Evolutionary conservation across 495 filamentous ascomycete species (phyloP), one percentile per base, ranked within the genome.

Genomic region (Astrothelium subdiscretum): DNA sequence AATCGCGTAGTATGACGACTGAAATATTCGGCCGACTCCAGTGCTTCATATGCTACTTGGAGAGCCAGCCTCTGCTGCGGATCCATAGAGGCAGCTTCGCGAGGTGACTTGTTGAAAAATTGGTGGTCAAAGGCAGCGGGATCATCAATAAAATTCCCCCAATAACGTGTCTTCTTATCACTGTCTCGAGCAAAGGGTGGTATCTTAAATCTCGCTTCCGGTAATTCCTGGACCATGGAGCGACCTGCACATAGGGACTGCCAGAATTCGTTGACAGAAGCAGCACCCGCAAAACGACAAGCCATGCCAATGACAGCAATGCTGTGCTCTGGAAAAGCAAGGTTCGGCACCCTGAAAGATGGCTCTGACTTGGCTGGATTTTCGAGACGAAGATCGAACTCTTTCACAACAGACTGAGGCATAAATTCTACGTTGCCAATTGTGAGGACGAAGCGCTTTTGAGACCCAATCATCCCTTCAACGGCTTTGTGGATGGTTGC

Each of bases 51-150:
- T 1, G 72, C 66, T 3, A 70, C 72, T 1, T 69, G 59, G 2
- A 78, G 31, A 13, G 68, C 69, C 2, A 78, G 32, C 12, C 76
- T 59, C 54, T 74, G 72, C 31, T 59, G 61, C 22, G 76, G 76
- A 63, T 78, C 76, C 0, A 62, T 69, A 43, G 76, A 65, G 1
- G 59, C 42, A 0, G 78, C 77, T 61, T 81, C 79, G 58, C 67
- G 40, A 1, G 75, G 71, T 15, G 72, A 74, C 62, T 76, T 76
- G 66, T 70, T 73, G 67, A 77, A 77, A 44, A 77, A 75, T 3
- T 66, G 67, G 31, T 69, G 61, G 64, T 77, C 75, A 59, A 77
- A 77, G 3, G 69, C 32, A 24, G 67, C 75, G 20, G 43, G 43
- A 15, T 22, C 13, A 5, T 22, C 20, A 48, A 48, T 48, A 18